These are phyloP conservation scores for Testicularia cyperi DNA, from an alignment of 1,284 basidiomycete genomes.

Conservation along the genomic window DNA sequence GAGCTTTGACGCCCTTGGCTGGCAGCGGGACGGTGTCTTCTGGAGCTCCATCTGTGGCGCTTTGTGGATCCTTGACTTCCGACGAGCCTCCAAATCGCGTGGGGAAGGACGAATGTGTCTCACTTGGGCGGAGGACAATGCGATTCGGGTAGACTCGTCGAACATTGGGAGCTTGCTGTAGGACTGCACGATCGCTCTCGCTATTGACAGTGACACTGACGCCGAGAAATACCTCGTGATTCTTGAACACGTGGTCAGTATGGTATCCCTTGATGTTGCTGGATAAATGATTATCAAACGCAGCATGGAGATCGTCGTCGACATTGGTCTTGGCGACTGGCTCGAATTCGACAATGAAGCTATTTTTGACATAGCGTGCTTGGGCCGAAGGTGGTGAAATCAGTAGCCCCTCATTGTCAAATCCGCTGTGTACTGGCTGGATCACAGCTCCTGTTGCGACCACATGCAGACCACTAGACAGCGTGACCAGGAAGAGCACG, in stretches of 20 bases:
- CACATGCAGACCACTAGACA: no score
- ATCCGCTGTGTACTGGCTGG: no score
- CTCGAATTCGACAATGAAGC: slow-evolving; percentile 39
- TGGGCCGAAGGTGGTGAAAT: no score
- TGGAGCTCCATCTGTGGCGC: slow-evolving; percentile 11
- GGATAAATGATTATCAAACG: slow-evolving; percentile 31
- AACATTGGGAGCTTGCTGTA: slow-evolving; percentile 33
- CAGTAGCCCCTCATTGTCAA: no score
- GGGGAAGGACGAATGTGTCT: slow-evolving; percentile 35
- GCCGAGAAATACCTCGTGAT: slow-evolving; percentile 39
- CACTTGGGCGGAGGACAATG: slow-evolving; percentile 30
- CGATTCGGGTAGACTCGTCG: slow-evolving; percentile 30
- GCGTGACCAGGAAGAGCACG: no score
- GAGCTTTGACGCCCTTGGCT: slow-evolving; percentile 21
- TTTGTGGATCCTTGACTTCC: slow-evolving; percentile 18
- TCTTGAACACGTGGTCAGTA: slow-evolving; percentile 38
- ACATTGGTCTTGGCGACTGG: slow-evolving; percentile 9
- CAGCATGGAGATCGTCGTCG: slow-evolving; percentile 28
- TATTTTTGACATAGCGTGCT: slow-evolving; percentile 17
- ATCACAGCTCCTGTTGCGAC: no score
- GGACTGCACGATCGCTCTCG: slow-evolving; percentile 33
- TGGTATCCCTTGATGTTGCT: slow-evolving; percentile 25
- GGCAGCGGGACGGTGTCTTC: no score
- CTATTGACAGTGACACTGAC: slow-evolving; percentile 37
- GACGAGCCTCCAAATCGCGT: no score